Conservation (phyloP, 768 basidiomycete species). For the Serendipita sp. region DNA sequence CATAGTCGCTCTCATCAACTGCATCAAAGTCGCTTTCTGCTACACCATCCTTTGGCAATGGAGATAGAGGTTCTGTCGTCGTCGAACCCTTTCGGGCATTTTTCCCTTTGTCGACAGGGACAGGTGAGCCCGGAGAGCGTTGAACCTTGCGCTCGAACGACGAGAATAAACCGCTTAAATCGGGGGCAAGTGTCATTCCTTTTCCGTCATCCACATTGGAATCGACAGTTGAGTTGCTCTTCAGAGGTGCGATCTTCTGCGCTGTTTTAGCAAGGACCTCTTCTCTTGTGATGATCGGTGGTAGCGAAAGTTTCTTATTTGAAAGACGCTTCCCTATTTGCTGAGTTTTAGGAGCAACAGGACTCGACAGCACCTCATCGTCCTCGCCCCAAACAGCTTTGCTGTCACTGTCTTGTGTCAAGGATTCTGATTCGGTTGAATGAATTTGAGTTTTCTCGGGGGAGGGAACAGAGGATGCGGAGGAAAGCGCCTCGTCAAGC, state of each 20-base stretch:
- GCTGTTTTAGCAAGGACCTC: background rate
- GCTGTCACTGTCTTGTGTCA: background rate
- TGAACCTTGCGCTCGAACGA: background rate
- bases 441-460: background rate
- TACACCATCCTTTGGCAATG: background rate
- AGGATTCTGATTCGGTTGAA: background rate
- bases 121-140: background rate
- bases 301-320: background rate
- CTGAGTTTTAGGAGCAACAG: background rate
- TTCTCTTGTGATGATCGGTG: too few relatives aligned
- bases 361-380: background rate
- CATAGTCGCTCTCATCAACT: background rate
- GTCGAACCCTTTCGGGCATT: background rate
- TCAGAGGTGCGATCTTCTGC: background rate
- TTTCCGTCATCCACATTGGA: background rate
- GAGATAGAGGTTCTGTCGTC: background rate
- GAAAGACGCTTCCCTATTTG: background rate
- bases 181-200: background rate
- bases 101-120: background rate
- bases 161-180: background rate
- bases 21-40: background rate
- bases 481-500: conserved; percentile 45
- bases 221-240: background rate
- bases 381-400: background rate
- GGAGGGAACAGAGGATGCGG: conserved; percentile 16